A percentile compares a stretch with the other conserved stretches of the same genome.
phyloP scores from a whole-genome alignment of 2,329 filamentous ascomycete genomes.

The Ceratocystis alfenasii region DNA sequence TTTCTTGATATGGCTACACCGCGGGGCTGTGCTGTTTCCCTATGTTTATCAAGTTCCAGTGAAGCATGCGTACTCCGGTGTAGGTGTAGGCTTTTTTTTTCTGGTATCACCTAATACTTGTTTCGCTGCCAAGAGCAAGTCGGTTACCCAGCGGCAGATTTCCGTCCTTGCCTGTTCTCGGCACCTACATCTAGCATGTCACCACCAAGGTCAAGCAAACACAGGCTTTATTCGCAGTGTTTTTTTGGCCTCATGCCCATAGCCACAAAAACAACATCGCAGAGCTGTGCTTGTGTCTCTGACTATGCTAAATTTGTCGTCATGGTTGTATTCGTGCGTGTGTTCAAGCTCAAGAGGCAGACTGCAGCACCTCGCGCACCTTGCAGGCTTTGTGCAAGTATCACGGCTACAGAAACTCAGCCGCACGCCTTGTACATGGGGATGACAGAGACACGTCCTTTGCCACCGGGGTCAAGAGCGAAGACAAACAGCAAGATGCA shows the following conservation, averaged over 20 bases:
- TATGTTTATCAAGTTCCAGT: neutral
- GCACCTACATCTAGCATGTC: neutral
- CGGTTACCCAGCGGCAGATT: neutral
- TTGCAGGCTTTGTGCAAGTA: neutral
- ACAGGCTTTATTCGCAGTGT: neutral
- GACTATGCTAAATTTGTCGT: neutral
- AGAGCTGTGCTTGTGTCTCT: neutral
- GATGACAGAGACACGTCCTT: neutral
- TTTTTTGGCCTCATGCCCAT: neutral
- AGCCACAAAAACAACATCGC: neutral
- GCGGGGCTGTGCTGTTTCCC: neutral
- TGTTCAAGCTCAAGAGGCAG: neutral
- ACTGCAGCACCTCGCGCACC: slow-evolving; percentile 2
- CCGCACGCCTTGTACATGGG: neutral
- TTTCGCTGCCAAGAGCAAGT: neutral
- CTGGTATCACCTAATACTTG: neutral
- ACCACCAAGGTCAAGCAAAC: neutral
- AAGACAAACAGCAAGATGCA: neutral
- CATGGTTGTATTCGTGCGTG: neutral
- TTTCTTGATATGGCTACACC: slow-evolving; percentile 1
- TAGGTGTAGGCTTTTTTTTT: neutral
- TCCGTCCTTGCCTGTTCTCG: slow-evolving; percentile 1
- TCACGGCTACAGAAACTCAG: slow-evolving; percentile 11
- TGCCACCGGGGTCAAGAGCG: neutral
- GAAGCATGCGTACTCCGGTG: neutral